These are phyloP conservation scores for Cutaneotrichosporon cavernicola DNA, from an alignment of 1,284 basidiomycete genomes.

Conservation along the genomic window DNA sequence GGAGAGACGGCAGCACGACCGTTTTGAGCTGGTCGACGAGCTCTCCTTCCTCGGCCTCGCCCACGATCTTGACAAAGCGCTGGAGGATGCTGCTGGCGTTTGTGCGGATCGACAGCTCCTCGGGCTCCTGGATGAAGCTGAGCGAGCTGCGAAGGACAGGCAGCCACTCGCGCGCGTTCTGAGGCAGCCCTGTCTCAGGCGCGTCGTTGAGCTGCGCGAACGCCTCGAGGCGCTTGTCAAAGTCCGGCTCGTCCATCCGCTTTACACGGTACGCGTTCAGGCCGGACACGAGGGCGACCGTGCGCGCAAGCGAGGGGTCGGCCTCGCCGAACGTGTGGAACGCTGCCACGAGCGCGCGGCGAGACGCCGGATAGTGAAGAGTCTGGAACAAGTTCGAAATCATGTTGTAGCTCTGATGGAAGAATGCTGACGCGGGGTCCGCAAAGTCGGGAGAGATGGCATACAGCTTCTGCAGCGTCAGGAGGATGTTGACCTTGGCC, in stretches of 20 bases:
- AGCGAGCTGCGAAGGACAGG: slow-evolving; percentile 82
- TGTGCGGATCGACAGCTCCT: slow-evolving; percentile 82
- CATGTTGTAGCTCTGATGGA: slow-evolving; percentile 63
- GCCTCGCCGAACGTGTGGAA: slow-evolving; percentile 64
- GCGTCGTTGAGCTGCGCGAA: slow-evolving; percentile 68
- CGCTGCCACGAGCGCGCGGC: slow-evolving; percentile 65
- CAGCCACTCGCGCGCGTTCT: slow-evolving; percentile 61
- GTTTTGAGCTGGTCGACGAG: slow-evolving; percentile 60
- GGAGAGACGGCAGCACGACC: slow-evolving; percentile 76
- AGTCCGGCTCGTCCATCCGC: slow-evolving; percentile 88
- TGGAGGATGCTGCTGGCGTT: slow-evolving; percentile 76
- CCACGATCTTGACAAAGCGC: slow-evolving; percentile 69
- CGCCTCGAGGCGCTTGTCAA: slow-evolving; percentile 77
- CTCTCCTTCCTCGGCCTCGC: slow-evolving; percentile 56
- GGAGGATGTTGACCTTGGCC: slow-evolving; percentile 79
- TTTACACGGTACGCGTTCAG: slow-evolving; percentile 84
- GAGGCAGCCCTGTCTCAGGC: slow-evolving; percentile 52
- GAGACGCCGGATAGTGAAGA: slow-evolving; percentile 67
- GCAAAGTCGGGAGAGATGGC: slow-evolving; percentile 68
- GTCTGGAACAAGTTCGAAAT: slow-evolving; percentile 74
- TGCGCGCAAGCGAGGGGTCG: slow-evolving; percentile 57
- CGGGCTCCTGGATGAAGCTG: slow-evolving; percentile 82
- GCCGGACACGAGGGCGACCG: slow-evolving; percentile 63
- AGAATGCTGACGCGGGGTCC: slow-evolving; percentile 58
- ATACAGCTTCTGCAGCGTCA: slow-evolving; percentile 71